These are phyloP conservation scores for Aspergillus japonicus DNA, from an alignment of 2,329 filamentous ascomycete species.

Conservation along the genomic window DNA sequence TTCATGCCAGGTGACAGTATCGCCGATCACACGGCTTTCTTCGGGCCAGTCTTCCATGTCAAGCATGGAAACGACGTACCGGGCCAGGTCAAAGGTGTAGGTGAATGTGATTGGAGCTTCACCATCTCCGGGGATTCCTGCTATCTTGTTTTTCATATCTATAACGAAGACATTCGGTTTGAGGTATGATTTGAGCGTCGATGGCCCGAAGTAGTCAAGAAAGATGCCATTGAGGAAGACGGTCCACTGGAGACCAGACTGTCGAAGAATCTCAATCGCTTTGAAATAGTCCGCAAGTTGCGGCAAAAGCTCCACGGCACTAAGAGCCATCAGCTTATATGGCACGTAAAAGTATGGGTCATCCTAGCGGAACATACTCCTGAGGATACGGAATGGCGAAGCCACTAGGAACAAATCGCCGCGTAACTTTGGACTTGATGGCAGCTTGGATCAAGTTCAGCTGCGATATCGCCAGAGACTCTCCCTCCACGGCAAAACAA, in stretches of 20 bases:
- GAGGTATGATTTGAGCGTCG: constrained; percentile 19
- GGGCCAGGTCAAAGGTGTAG: constrained; percentile 26
- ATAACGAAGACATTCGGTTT: constrained; percentile 16
- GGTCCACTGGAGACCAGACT: constrained; percentile 20
- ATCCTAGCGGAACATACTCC: background rate
- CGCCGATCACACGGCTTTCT: constrained; percentile 21
- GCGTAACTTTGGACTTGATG: constrained; percentile 10
- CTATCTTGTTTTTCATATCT: constrained; percentile 19
- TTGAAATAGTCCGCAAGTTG: constrained; percentile 10
- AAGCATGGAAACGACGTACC: constrained; percentile 20
- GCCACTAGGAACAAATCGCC: constrained; percentile 22
- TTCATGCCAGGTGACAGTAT: constrained; percentile 27
- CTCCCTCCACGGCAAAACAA: constrained; percentile 11
- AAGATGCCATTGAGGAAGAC: constrained; percentile 15
- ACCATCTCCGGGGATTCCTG: constrained; percentile 25
- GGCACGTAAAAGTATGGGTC: background rate
- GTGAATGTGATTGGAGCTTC: constrained; percentile 21
- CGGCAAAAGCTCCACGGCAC: background rate
- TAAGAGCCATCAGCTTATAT: background rate
- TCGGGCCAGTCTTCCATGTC: constrained; percentile 20
- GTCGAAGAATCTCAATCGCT: background rate
- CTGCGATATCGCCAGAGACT: constrained; percentile 10
- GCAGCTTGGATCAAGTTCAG: constrained; percentile 24
- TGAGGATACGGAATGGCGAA: constrained; percentile 17
- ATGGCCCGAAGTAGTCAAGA: constrained; percentile 15